A percentile compares a stretch with the other conserved stretches of the same genome.
Evolutionary conservation across 768 basidiomycete genomes (phyloP).

Genomic region (Basidioascus undulatus): DNA sequence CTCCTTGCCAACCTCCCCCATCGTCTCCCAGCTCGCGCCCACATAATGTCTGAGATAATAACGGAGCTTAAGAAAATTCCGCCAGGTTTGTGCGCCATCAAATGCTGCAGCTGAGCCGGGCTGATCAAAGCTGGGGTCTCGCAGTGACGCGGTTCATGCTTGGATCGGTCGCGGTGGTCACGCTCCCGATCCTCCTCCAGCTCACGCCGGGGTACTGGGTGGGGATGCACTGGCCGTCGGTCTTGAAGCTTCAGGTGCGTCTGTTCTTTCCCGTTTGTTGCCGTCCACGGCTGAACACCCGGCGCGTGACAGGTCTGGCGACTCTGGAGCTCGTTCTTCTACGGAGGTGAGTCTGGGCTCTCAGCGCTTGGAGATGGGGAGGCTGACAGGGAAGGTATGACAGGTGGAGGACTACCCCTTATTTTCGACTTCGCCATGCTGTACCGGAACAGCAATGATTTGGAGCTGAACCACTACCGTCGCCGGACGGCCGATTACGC

Average conservation of each 20-base stretch:
- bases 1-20: too few species aligned
- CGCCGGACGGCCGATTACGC: constrained; percentile 47
- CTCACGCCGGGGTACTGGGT: constrained; percentile 30
- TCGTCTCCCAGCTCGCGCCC: too few species aligned
- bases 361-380: constrained; percentile 32
- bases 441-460: constrained; percentile 37
- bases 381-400: constrained; percentile 20
- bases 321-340: constrained; percentile 4
- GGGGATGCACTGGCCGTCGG: constrained; percentile 28
- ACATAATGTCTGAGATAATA: too few species aligned
- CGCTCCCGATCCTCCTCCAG: constrained; percentile 32
- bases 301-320: constrained; percentile 24
- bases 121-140: too few species aligned
- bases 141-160: constrained; percentile 53
- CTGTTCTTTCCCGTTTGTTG: background rate
- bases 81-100: too few species aligned
- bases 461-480: constrained; percentile 37
- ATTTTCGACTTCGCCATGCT: constrained; percentile 48
- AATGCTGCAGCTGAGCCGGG: too few species aligned
- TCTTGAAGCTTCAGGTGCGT: constrained; percentile 10
- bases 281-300: background rate
- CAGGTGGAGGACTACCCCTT: constrained; percentile 32
- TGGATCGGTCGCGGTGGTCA: constrained; percentile 34
- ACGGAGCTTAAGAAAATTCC: too few species aligned
- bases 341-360: background rate